These are phyloP conservation scores for Gossypium gossypioides DNA, from an alignment of 441 rosid species.

Conservation along the genomic window DNA sequence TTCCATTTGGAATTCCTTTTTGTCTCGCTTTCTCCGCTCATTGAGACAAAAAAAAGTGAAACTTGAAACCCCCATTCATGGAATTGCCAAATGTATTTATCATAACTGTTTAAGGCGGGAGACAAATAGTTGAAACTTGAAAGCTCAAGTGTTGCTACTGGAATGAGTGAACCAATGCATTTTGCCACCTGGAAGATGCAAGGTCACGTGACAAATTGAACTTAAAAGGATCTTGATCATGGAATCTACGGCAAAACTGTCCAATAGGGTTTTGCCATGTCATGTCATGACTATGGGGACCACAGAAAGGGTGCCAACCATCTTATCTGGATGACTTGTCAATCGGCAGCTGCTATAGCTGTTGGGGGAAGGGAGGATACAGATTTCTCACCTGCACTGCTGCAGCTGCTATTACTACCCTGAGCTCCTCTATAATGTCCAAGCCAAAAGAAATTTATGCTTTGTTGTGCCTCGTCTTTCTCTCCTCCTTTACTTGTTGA, in stretches of 20 bases:
- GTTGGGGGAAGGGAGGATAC: not conserved
- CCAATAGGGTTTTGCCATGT: not conserved
- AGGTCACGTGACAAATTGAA: too few species aligned
- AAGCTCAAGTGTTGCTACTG: not conserved
- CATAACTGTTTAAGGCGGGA: constrained; percentile 16
- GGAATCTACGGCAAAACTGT: not conserved
- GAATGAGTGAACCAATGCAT: not conserved
- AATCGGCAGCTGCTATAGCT: not conserved
- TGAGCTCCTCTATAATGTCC: not conserved
- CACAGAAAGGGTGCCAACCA: not conserved
- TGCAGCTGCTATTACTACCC: not conserved
- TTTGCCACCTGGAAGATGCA: not conserved
- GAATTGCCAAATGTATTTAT: not conserved
- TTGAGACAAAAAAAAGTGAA: constrained; percentile 1
- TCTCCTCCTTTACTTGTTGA: not conserved
- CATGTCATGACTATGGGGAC: not conserved
- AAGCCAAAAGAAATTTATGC: not conserved
- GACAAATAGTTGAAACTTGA: not conserved
- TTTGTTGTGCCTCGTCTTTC: not conserved
- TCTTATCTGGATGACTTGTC: not conserved
- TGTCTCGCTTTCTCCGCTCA: constrained; percentile 21
- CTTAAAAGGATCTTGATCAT: not conserved
- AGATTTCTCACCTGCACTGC: not conserved
- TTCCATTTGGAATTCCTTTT: not conserved
- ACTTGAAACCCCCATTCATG: constrained; percentile 7